A percentile compares a stretch with the other conserved stretches of the same genome.
Evolutionary conservation across 208 protist genomes (phyloP).

Genomic region (Naegleria fowleri): DNA sequence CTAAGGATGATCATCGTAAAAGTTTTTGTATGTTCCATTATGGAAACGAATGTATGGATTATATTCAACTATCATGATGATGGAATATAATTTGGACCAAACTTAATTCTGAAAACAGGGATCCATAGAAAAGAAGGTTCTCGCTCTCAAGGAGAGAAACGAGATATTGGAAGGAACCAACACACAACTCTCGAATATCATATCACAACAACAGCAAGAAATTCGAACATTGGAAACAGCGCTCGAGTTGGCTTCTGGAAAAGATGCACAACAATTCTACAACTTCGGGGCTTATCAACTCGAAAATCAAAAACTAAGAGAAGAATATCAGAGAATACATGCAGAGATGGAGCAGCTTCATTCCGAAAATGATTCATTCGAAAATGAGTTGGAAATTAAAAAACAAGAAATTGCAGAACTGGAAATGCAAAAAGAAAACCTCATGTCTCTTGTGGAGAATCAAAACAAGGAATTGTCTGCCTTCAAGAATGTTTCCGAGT

Average conservation of each 20-base stretch:
- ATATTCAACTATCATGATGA: no score
- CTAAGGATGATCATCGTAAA: no score
- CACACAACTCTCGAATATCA: background rate
- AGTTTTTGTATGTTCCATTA: no score
- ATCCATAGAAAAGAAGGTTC: background rate
- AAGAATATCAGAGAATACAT: background rate
- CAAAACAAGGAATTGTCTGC: background rate
- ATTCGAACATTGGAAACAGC: background rate
- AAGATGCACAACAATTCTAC: constrained; percentile 5
- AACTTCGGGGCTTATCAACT: background rate
- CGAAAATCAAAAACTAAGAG: background rate
- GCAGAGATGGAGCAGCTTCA: background rate
- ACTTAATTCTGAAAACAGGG: no score
- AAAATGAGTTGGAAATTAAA: background rate
- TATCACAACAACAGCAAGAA: background rate
- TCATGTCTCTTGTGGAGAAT: background rate
- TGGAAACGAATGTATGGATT: no score
- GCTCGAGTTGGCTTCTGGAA: background rate
- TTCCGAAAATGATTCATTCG: background rate
- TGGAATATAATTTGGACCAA: no score
- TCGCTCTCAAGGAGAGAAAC: background rate
- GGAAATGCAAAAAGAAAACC: background rate
- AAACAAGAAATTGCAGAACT: background rate
- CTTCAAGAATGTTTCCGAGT: background rate
- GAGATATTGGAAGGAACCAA: background rate